phyloP scores from a whole-genome alignment of 2,329 filamentous ascomycete species.

The Aspergillus glaucus region DNA sequence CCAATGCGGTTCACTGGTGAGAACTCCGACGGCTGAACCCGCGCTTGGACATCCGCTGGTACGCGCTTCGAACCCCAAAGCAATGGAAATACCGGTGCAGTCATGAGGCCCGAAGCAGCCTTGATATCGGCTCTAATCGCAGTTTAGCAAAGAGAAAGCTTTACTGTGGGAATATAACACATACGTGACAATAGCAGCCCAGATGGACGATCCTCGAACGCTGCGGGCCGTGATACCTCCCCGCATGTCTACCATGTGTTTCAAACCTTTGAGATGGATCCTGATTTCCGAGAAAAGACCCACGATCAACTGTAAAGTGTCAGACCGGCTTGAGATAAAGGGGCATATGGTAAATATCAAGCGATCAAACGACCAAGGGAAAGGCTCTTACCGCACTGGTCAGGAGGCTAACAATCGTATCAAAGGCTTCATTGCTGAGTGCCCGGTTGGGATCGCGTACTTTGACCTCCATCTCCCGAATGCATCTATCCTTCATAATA shows the following conservation, averaged over 20 bases:
- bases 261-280: slow-evolving; percentile 34
- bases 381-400: slow-evolving; percentile 26
- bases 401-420: slow-evolving; percentile 33
- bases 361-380: background rate
- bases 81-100: slow-evolving; percentile 28
- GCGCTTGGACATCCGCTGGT: slow-evolving; percentile 18
- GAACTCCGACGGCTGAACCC: slow-evolving; percentile 21
- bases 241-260: slow-evolving; percentile 32
- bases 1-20: slow-evolving; percentile 21
- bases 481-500: slow-evolving; percentile 32
- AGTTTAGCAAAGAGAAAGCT: slow-evolving; percentile 2
- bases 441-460: slow-evolving; percentile 20
- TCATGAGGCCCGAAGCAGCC: slow-evolving; percentile 28
- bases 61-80: slow-evolving; percentile 27
- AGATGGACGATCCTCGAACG: slow-evolving; percentile 18
- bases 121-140: slow-evolving; percentile 28
- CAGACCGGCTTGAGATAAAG: background rate
- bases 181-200: slow-evolving; percentile 26
- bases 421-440: slow-evolving; percentile 29
- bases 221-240: slow-evolving; percentile 24
- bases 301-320: slow-evolving; percentile 25
- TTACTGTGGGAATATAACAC: slow-evolving; percentile 1
- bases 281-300: slow-evolving; percentile 33
- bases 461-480: slow-evolving; percentile 28
- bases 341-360: background rate